These are phyloP conservation scores for Chloropicon primus DNA, from an alignment of 139 green algal species.

Conservation along the genomic window DNA sequence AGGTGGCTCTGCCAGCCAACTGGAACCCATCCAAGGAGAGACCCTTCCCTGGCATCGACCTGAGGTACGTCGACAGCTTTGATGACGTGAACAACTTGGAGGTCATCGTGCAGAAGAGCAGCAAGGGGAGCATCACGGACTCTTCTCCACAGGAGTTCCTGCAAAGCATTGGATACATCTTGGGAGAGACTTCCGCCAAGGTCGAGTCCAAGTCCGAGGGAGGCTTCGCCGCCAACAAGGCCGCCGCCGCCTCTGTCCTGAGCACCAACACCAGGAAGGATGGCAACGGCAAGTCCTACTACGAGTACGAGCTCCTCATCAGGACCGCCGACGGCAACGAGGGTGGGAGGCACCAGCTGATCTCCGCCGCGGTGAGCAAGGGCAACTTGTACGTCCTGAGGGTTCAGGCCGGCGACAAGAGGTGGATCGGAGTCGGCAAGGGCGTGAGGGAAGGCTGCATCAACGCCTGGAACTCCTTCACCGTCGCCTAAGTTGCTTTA, in stretches of 20 bases:
- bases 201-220: constrained; percentile 81
- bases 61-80: constrained; percentile 87
- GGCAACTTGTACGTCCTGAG: constrained; percentile 81
- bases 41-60: constrained; percentile 54
- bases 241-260: constrained; percentile 68
- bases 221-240: constrained; percentile 75
- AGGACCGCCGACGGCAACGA: constrained; percentile 80
- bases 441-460: constrained; percentile 51
- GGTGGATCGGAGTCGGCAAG: constrained; percentile 71
- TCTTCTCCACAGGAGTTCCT: constrained; percentile 79
- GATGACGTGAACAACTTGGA: constrained; percentile 77
- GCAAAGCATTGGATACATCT: constrained; percentile 49
- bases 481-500: constrained; percentile 42
- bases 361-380: constrained; percentile 69
- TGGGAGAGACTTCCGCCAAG: constrained; percentile 39
- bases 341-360: constrained; percentile 89
- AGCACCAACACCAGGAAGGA: constrained; percentile 56
- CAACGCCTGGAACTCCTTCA: constrained; percentile 60
- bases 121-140: constrained; percentile 67
- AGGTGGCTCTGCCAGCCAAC: constrained; percentile 80
- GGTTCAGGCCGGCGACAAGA: constrained; percentile 82
- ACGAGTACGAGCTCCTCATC: constrained; percentile 71
- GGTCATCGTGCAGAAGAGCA: constrained; percentile 52
- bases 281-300: constrained; percentile 94
- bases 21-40: constrained; percentile 90